Conservation (phyloP, 257 asterid species). For the Forsythia suspensa region DNA sequence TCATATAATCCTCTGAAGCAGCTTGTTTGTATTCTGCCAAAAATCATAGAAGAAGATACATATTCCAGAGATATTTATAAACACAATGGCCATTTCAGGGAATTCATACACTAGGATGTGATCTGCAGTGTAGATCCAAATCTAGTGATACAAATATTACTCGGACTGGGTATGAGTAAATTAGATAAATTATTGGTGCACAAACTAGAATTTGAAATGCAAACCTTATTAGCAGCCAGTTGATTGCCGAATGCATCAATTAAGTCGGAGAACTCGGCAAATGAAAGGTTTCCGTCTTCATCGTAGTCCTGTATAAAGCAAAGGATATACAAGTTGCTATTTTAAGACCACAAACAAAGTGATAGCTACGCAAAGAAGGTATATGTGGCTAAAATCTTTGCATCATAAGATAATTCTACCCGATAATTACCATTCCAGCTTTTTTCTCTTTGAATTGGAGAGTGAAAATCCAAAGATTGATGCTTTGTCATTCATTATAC, state of each 20-base stretch:
- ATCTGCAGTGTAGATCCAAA: slow-evolving; percentile 16
- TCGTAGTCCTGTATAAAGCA: slow-evolving; percentile 69
- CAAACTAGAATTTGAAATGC: slow-evolving; percentile 19
- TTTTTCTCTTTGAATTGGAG: slow-evolving; percentile 1
- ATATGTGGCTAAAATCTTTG: slow-evolving; percentile 17
- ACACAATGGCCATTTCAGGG: background rate
- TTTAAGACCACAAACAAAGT: slow-evolving; percentile 22
- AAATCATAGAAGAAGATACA: slow-evolving; percentile 4
- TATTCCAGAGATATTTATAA: background rate
- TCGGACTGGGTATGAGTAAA: background rate
- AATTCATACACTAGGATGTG: slow-evolving; percentile 5
- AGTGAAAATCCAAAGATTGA: background rate
- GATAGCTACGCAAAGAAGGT: slow-evolving; percentile 4
- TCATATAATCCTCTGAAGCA: slow-evolving; percentile 1
- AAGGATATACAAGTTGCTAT: slow-evolving; percentile 11
- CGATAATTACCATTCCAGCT: slow-evolving; percentile 1
- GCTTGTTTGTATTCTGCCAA: background rate
- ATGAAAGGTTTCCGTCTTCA: slow-evolving; percentile 81
- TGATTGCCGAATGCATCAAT: slow-evolving; percentile 94
- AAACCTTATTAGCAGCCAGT: slow-evolving; percentile 84
- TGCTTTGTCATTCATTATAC: background rate
- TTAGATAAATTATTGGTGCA: background rate
- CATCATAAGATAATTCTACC: slow-evolving; percentile 9
- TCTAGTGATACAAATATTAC: slow-evolving; percentile 4
- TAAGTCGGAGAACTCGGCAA: slow-evolving; percentile 71